Evolutionary conservation across 2,329 filamentous ascomycete species (phyloP), one percentile per base, ranked within the genome.

Genomic region (Colletotrichum horii): DNA sequence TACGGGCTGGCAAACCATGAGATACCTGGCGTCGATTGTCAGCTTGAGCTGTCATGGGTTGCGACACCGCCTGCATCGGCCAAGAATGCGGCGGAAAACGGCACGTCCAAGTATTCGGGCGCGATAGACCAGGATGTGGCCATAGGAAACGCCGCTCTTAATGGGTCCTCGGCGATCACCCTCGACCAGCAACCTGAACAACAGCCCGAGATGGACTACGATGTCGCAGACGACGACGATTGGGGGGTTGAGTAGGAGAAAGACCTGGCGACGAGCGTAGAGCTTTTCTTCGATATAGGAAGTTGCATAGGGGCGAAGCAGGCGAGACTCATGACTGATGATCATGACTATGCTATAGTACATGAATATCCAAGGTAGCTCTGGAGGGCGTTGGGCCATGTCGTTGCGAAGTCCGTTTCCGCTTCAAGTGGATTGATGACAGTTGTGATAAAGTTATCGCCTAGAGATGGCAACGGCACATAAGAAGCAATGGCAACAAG

Each of bases 21-120:
- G 24, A 90, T 96, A 55, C 91, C 93, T 0, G 90, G 91, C 8
- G 84, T 95, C 14, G 85, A 88, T 2, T 92, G 90, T 56, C 90
- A 89, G 61, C 87, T 95, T 15, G 92, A 95, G 70, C 82, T 95
- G 52, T 83, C 89, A 1, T 96, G 94, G 94, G 88, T 87, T 28
- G 77, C 78, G n/a, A 85, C 79, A 43, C 78, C 83, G 15, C 76
- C 81, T 7, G 77, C 80, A 1, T 79, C 80, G 8, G 79, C 79
- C 22, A 71, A 78, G 7, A 76, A 66, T 19, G 76, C 76, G n/a
- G 74, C 48, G 16, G 62, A 76, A 32, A 32, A 60, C 26, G 71
- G 62, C 70, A 68, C 5, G 24, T 32, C 8, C 28, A 62, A 56
- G 26, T 32, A 19, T 26, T 73, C 62, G 9, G 65, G n/a, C 8